These are phyloP conservation scores for Moesziomyces aphidis DNA, from an alignment of 1,284 basidiomycete genomes.

Conservation along the genomic window DNA sequence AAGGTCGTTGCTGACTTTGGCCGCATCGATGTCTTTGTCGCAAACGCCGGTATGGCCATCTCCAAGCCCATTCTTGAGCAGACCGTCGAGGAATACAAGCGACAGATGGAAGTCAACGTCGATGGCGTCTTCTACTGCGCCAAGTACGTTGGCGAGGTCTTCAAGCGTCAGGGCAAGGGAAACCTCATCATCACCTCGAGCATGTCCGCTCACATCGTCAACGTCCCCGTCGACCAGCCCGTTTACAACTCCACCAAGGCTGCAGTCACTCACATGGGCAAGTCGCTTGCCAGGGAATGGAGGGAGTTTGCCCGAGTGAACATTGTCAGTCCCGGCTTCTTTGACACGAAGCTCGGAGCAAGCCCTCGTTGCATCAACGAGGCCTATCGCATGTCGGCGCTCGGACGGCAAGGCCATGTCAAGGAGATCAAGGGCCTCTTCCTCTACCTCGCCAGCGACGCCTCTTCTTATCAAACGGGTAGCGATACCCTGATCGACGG, in stretches of 20 bases:
- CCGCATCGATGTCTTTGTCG: slow-evolving; percentile 54
- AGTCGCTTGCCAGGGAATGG: slow-evolving; percentile 57
- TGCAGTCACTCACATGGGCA: slow-evolving; percentile 59
- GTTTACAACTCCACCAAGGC: slow-evolving; percentile 61
- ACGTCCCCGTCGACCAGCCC: slow-evolving; percentile 55
- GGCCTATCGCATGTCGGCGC: slow-evolving; percentile 53
- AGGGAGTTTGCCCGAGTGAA: slow-evolving; percentile 67
- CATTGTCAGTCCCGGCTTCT: slow-evolving; percentile 66
- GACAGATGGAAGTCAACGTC: slow-evolving; percentile 59
- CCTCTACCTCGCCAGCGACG: slow-evolving; percentile 58
- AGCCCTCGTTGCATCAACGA: slow-evolving; percentile 38
- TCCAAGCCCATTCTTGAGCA: slow-evolving; percentile 50
- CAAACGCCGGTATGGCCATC: slow-evolving; percentile 49
- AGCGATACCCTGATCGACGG: slow-evolving; percentile 57
- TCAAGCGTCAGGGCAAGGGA: slow-evolving; percentile 64
- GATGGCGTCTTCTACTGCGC: slow-evolving; percentile 58
- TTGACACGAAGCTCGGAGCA: slow-evolving; percentile 64
- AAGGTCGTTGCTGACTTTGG: slow-evolving; percentile 56
- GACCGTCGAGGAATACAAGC: slow-evolving; percentile 55
- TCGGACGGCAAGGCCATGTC: slow-evolving; percentile 61
- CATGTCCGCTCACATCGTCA: slow-evolving; percentile 61
- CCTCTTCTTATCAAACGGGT: slow-evolving; percentile 52
- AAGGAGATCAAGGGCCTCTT: slow-evolving; percentile 65
- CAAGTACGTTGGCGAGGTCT: slow-evolving; percentile 59
- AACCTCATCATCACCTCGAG: slow-evolving; percentile 61